Evolutionary conservation across 108 stramenopile species (phyloP), one percentile per base, ranked within the genome.

Genomic region (Mediolabrus comicus): DNA sequence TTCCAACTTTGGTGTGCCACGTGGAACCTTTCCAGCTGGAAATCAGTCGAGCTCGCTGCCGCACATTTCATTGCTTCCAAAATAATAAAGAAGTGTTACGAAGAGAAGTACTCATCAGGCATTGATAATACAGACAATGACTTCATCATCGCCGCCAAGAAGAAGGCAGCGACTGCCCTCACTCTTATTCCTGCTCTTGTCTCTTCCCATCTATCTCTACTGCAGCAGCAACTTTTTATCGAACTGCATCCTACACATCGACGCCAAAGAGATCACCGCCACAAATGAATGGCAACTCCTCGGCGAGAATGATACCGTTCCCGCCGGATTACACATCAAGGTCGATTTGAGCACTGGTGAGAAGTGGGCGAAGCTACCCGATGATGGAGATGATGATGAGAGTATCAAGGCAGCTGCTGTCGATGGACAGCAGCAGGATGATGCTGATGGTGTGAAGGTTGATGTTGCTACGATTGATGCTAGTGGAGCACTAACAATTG

Each of bases 261-360:
- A 24, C 56, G 83, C 87, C 66, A 86, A 83, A 63, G 89, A 94
- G 82, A 77, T 94, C 24, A 77, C 71, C 22, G 83, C 75, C 3
- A 88, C 88, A 28, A 35, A 72, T 11, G 83, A 87, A 83, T 94
- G 92, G 92, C 82, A 85, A 59, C 53, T 77, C 12, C 55, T 94
- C 1, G 67, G 69, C n/a, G 86, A 86, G 61, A 85, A 85, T 53
- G 92, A 94, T 53, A 88, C 92, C 9, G 51, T 94, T 41, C 84
- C 89, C n/a, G 87, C 89, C 1, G 92, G 92, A n/a, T 62, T 88
- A 61, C 89, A 94, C 52, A 66, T 94, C 26, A 67, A 81, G 32
- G 78, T 94, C 34, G 89, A 94, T 58, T 76, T 94, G 84, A 85
- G 83, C 14, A 94, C 89, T 9, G 92, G 92, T 27, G 87, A 94